These are phyloP conservation scores for Plantago major DNA, from an alignment of 257 asterid species.

Conservation along the genomic window DNA sequence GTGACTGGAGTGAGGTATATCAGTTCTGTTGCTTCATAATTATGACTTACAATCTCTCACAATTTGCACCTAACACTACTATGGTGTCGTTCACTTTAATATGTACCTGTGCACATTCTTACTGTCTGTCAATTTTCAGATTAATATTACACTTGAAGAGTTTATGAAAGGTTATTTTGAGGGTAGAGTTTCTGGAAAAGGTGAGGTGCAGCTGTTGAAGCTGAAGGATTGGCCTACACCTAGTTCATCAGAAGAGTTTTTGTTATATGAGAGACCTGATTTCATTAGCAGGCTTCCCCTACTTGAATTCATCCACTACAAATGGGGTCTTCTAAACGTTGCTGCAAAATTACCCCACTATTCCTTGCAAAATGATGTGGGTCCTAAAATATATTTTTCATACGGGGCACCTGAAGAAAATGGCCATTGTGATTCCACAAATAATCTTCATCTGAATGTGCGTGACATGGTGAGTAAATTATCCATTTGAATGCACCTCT, in stretches of 20 bases:
- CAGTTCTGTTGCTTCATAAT: conserved; percentile 2
- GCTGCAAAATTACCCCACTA: conserved; percentile 97
- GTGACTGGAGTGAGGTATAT: conserved; percentile 65
- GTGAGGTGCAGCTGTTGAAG: conserved; percentile 62
- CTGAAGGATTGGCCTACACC: conserved; percentile 99
- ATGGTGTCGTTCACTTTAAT: conserved; percentile 6
- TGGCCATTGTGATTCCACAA: conserved; percentile 56
- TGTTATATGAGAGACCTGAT: conserved; percentile 91
- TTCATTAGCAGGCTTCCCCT: conserved; percentile 84
- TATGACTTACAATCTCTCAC: conserved; percentile 6
- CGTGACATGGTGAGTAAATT: conserved; percentile 77
- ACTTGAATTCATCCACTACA: conserved; percentile 92
- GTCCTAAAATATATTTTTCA: conserved; percentile 81
- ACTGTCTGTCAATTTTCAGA: conserved; percentile 44
- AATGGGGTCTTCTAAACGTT: conserved; percentile 97
- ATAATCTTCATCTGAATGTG: conserved; percentile 81
- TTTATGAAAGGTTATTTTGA: conserved; percentile 82
- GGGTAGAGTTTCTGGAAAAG: conserved; percentile 73
- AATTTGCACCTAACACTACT: conserved; percentile 7
- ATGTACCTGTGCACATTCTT: conserved; percentile 20
- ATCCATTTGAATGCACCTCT: conserved; percentile 3
- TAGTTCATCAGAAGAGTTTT: conserved; percentile 85
- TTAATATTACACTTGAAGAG: conserved; percentile 68
- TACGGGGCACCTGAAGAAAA: conserved; percentile 69
- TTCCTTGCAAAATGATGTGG: conserved; percentile 97